Percentiles rank a stretch among this genome's conserved stretches.
Evolutionary conservation across 2,329 filamentous ascomycete species (phyloP).

Genomic region (Apiospora kogelbergensis): DNA sequence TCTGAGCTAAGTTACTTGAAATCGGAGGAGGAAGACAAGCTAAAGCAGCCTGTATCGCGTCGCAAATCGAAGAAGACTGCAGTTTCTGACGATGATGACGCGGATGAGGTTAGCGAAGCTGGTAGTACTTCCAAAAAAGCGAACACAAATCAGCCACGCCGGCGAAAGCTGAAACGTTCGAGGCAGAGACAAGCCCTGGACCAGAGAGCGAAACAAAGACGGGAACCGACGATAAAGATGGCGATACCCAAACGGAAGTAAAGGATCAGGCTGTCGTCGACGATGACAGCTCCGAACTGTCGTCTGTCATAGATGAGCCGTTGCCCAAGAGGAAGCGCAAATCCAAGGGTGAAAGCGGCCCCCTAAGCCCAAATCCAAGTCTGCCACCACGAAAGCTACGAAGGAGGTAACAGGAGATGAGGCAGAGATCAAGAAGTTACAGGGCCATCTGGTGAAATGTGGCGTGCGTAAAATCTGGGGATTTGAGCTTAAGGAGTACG

Average conservation of each 20-base stretch:
- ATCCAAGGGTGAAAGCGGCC: constrained; percentile 38
- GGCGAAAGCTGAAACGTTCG: neutral
- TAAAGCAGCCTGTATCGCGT: constrained; percentile 22
- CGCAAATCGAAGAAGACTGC: constrained; percentile 28
- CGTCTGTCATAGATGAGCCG: constrained; percentile 70
- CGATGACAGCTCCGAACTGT: constrained; percentile 51
- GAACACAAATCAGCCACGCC: constrained; percentile 21
- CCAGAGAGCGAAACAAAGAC: neutral
- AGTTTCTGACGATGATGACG: constrained; percentile 29
- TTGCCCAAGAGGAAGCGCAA: constrained; percentile 43
- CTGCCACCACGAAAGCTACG: constrained; percentile 24
- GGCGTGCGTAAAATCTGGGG: constrained; percentile 91
- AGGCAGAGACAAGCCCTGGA: neutral
- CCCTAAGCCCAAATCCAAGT: constrained; percentile 38
- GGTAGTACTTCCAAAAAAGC: constrained; percentile 19
- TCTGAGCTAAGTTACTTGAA: constrained; percentile 22
- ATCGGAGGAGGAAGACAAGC: constrained; percentile 28
- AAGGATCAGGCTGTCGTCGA: constrained; percentile 10
- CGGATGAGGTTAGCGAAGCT: constrained; percentile 28
- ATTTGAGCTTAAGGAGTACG: constrained; percentile 75
- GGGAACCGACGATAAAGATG: constrained; percentile 26
- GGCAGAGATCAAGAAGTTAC: constrained; percentile 82
- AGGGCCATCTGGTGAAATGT: constrained; percentile 84
- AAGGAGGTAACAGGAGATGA: constrained; percentile 59
- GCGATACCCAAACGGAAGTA: constrained; percentile 34